Base-by-base conservation (phyloP, 169 alveolate species). In the Plasmodium vinckei region DNA sequence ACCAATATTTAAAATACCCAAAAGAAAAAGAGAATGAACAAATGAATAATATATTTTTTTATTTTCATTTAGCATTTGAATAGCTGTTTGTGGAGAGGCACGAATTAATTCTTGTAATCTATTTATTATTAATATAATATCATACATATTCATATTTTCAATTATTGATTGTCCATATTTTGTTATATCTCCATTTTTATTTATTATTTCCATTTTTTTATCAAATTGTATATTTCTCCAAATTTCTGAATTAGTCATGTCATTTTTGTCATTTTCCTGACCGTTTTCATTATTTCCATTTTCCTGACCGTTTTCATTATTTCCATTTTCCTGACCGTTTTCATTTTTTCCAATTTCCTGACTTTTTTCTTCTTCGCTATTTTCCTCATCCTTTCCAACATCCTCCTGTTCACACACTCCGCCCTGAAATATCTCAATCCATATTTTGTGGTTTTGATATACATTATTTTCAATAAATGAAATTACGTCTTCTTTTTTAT, bases 1-100 rank as follows among this genome's bases (percentile, higher is more conserved):
- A 17, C 67, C 84, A 1, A 67, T 12, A 19, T 67, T 82, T 82
- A 82, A 59, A 60, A 82, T 82, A 0, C 90, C 90, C 6, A 82
- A 6, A 67, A 82, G 82, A 71, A 82, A 82, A 25, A 82, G 90
- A 17, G 90, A 72, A 82, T 82, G 90, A 23, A 82, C 47, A 9
- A 82, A 53, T 1, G 90, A 67, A 49, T 82, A 82, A 27, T 15
- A 67, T 4, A 82, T 33, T 12, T 61, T 68, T 19, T 82, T 65
- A 67, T 82, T 82, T 42, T 54, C 71, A 67, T 46, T 53, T 4
- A 82, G 15, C 59, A 82, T 21, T 23, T 67, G 53, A 67, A 82
- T 82, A 15, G 69, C 75, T 54, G 90, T 54, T 67, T 82, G 70
- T 2, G 90, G 90, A n/a, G 70, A 65, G 15, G 54, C 13, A 12